A percentile compares a stretch with the other conserved stretches of the same genome.
These are phyloP conservation scores for Solidago caesia DNA, from an alignment of 129 eudicot genomes.

Conservation along the genomic window DNA sequence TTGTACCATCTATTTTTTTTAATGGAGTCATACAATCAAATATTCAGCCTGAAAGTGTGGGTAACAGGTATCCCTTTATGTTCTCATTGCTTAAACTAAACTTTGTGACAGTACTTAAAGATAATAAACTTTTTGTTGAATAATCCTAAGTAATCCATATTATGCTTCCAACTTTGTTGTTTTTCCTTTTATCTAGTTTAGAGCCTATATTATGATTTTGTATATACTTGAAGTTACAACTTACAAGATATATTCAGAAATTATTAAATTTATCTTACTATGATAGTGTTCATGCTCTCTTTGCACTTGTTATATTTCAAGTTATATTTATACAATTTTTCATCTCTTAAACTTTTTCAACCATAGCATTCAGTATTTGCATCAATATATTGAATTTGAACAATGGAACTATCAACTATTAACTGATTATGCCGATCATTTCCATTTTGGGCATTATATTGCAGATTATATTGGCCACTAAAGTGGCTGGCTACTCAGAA, in stretches of 20 bases:
- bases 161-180: background rate
- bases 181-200: background rate
- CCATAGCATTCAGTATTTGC: background rate
- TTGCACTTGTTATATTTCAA: background rate
- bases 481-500: conserved; percentile 89
- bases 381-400: background rate
- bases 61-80: background rate
- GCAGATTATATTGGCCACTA: conserved; percentile 83
- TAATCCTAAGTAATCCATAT: too few relatives aligned
- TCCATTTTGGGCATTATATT: conserved; percentile 9
- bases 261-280: too few relatives aligned
- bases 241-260: too few relatives aligned
- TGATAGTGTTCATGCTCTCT: background rate
- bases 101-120: too few relatives aligned
- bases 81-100: too few relatives aligned
- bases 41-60: background rate
- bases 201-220: background rate
- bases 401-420: background rate
- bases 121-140: too few relatives aligned
- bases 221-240: background rate
- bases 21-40: background rate
- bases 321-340: background rate
- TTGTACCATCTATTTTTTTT: background rate
- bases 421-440: background rate
- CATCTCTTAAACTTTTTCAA: background rate